Base-by-base conservation (phyloP, 140 eudicot species). In the Flaveria floridana region DNA sequence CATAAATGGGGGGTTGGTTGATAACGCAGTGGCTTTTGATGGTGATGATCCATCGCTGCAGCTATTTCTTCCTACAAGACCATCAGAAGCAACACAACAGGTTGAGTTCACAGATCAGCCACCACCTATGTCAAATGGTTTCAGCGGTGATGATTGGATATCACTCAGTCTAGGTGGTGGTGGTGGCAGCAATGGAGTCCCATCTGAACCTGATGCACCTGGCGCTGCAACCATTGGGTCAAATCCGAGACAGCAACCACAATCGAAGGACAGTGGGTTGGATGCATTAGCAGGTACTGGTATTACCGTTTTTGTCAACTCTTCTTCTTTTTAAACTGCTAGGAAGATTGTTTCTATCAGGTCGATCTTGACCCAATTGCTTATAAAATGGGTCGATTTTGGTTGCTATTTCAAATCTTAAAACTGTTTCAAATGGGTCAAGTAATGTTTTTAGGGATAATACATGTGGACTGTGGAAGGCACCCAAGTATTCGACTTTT, bases 111-210 rank as follows among this genome's bases (percentile, higher is more conserved):
- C 81, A 50, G 80, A 84, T 75, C 94, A 79, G 37, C 86, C 62
- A 10, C 46, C 81, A 30, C 81, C 87, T 47, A 28, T 82, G 69
- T 81, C 94, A 16, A 90, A 90, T 71, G 89, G 93, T 57, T 57
- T 86, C 28, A 77, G 71, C 13, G 66, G 72, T 12, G 99, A 94
- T 46, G 99, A 94, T 64, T 94, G 98, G 98, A 93, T 88, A 30
- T 90, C 99, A 42, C 96, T 93, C 13, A 82, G 89, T 69, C 83
- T 93, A 77, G 96, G 96, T 20, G 96, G 86, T 88, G 96, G 96
- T 19, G 95, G 86, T 85, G 95, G 96, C 14, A 92, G 83, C 52
- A 19, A 52, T 70, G 85, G 82, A 56, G 82, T 76, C 66, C 86
- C 59, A 6, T 72, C 57, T 61, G 94, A 84, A 37, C 55, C 95